phyloP scores from a whole-genome alignment of 345 rosid genomes.

The Boechera retrofracta region DNA sequence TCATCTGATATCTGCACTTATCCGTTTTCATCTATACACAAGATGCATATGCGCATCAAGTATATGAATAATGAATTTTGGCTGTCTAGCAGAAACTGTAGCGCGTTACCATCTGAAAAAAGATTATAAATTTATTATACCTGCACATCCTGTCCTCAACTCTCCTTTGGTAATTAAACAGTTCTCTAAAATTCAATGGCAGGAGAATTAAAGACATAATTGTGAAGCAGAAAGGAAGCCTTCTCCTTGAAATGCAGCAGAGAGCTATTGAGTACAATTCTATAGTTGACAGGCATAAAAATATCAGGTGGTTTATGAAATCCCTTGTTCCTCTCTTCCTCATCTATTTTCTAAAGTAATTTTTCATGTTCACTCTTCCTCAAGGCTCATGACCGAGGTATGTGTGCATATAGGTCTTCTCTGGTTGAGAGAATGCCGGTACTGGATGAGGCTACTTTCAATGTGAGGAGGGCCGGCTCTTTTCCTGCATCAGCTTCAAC shows the following conservation, averaged over 20 bases:
- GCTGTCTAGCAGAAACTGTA: slow-evolving; percentile 25
- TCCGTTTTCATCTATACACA: slow-evolving; percentile 6
- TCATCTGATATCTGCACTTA: slow-evolving; percentile 21
- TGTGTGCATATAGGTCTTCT: slow-evolving; percentile 66
- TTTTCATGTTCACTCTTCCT: slow-evolving; percentile 12
- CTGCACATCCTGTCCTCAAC: slow-evolving; percentile 14
- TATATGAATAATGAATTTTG: slow-evolving; percentile 19
- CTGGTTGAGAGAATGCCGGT: slow-evolving; percentile 99
- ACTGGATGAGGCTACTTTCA: slow-evolving; percentile 92
- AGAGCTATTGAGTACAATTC: slow-evolving; percentile 92
- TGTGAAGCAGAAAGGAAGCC: slow-evolving; percentile 77
- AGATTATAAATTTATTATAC: slow-evolving; percentile 10
- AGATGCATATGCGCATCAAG: slow-evolving; percentile 19
- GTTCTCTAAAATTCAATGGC: slow-evolving; percentile 37
- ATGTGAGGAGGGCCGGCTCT: slow-evolving; percentile 85
- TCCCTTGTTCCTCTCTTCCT: slow-evolving; percentile 9
- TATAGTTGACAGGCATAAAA: slow-evolving; percentile 84
- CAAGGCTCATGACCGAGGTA: slow-evolving; percentile 39
- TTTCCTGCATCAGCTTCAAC: slow-evolving; percentile 73
- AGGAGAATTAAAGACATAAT: slow-evolving; percentile 83
- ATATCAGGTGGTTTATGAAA: slow-evolving; percentile 62
- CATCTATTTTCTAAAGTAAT: slow-evolving; percentile 20
- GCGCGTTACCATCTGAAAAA: background rate
- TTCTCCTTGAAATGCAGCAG: slow-evolving; percentile 99
- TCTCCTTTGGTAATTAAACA: slow-evolving; percentile 20